phyloP scores from a whole-genome alignment of 208 protist genomes.

The Leptomonas pyrrhocoris region DNA sequence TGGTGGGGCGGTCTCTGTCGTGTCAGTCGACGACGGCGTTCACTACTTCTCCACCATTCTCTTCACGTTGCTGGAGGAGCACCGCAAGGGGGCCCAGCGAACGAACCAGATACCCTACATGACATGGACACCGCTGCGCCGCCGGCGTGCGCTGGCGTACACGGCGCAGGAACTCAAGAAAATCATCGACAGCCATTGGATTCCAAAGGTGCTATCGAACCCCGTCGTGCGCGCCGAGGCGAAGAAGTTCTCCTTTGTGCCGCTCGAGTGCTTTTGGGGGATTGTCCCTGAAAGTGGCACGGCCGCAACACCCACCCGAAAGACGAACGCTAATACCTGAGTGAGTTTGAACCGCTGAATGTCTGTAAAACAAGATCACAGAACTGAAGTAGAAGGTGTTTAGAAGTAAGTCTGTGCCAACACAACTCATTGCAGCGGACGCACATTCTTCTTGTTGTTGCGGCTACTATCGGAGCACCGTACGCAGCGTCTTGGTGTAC shows the following conservation, averaged over 20 bases:
- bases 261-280: slow-evolving; percentile 74
- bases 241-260: slow-evolving; percentile 52
- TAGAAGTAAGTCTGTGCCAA: too few relatives aligned
- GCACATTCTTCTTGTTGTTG: too few relatives aligned
- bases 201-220: slow-evolving; percentile 67
- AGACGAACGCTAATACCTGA: not conserved
- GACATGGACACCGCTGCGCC: slow-evolving; percentile 86
- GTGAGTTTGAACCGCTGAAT: too few relatives aligned
- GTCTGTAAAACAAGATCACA: too few relatives aligned
- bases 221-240: slow-evolving; percentile 45
- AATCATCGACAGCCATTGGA: slow-evolving; percentile 78
- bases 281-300: slow-evolving; percentile 3
- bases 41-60: slow-evolving; percentile 81
- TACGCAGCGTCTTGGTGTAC: too few relatives aligned
- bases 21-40: slow-evolving; percentile 70
- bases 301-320: slow-evolving; percentile 2
- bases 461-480: too few relatives aligned
- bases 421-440: too few relatives aligned
- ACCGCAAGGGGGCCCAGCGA: slow-evolving; percentile 41
- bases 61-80: slow-evolving; percentile 82
- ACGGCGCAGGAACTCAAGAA: slow-evolving; percentile 65
- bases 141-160: slow-evolving; percentile 44
- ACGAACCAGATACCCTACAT: slow-evolving; percentile 73
- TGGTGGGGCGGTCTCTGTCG: not conserved
- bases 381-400: too few relatives aligned